Base-by-base conservation (phyloP, 441 rosid species). In the Erodium moschatum region DNA sequence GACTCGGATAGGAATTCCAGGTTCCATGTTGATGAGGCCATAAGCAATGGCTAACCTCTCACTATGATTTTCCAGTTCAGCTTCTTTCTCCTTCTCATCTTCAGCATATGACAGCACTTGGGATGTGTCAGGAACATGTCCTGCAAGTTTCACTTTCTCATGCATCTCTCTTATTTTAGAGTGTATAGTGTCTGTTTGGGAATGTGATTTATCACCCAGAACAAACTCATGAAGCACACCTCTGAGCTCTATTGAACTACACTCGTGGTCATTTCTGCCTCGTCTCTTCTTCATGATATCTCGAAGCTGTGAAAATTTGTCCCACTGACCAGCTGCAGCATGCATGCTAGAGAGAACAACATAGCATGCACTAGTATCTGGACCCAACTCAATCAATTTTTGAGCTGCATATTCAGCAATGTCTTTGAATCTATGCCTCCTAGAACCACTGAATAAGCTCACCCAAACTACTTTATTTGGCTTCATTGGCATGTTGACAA, bases 11-110 rank as follows among this genome's bases (percentile, higher is more conserved):
- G 87, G 82, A 52, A 50, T 78, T 44, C 79, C 70, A 0, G 75
- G 67, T 27, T 77, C 73, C 48, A 72, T 54, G 63, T 74, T 81
- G 58, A 85, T 79, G 65, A 86, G 79, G 16, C 84, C 86, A 42
- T 80, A 83, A 67, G 85, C 85, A 56, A 83, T 80, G 72, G 89
- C 89, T 74, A 85, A 73, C 71, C 87, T 83, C 73, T 83, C 85
- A 52, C 87, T 83, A 62, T 83, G 87, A 67, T 73, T 75, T 71
- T 80, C 84, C 69, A 81, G 18, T 74, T 81, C 86, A 31, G 77
- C 82, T 83, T 80, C 83, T 72, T 75, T 85, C 72, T 77, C 86
- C 44, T 77, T 68, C 73, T 83, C 81, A 38, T 68, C 78, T 69
- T 82, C 80, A 27, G 83, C 73, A 46, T 70, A 70, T 70, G 83